These are phyloP conservation scores for Thielaviopsis euricoi DNA, from an alignment of 2,329 filamentous ascomycete genomes.

Conservation along the genomic window DNA sequence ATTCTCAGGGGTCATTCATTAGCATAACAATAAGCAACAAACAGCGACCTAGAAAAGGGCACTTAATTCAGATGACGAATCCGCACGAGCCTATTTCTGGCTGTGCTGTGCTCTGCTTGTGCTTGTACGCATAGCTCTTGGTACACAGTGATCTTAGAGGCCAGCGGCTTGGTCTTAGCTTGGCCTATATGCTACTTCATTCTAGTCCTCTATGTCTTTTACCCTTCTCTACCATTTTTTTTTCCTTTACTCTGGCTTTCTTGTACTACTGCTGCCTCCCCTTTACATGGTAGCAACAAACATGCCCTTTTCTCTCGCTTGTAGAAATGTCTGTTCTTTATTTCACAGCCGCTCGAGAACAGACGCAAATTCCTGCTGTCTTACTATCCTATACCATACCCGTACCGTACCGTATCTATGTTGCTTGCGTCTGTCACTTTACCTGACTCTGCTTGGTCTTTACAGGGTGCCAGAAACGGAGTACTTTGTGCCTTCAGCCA, in stretches of 20 bases:
- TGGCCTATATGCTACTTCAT: not conserved
- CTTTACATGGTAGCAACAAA: not conserved
- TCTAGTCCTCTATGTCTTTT: not conserved
- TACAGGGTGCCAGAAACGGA: not conserved
- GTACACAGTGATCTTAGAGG: not conserved
- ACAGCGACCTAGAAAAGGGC: not conserved
- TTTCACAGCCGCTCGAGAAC: not conserved
- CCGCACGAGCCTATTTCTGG: conserved; percentile 3
- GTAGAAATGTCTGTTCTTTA: not conserved
- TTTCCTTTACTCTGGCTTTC: not conserved
- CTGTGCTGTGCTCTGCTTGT: too few species aligned
- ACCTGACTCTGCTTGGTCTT: not conserved
- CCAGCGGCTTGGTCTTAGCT: not conserved
- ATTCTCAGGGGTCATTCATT: not conserved
- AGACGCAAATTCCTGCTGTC: not conserved
- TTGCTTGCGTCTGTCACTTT: not conserved
- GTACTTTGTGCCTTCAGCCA: not conserved
- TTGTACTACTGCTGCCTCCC: not conserved
- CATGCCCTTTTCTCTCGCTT: not conserved
- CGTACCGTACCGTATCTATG: not conserved
- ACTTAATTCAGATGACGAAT: conserved; percentile 4
- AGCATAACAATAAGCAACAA: not conserved
- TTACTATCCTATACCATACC: too few species aligned
- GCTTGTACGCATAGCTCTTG: not conserved
- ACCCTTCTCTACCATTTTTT: not conserved